Evolutionary conservation across 345 rosid genomes (phyloP).

Genomic region (Rhizophora apiculata): DNA sequence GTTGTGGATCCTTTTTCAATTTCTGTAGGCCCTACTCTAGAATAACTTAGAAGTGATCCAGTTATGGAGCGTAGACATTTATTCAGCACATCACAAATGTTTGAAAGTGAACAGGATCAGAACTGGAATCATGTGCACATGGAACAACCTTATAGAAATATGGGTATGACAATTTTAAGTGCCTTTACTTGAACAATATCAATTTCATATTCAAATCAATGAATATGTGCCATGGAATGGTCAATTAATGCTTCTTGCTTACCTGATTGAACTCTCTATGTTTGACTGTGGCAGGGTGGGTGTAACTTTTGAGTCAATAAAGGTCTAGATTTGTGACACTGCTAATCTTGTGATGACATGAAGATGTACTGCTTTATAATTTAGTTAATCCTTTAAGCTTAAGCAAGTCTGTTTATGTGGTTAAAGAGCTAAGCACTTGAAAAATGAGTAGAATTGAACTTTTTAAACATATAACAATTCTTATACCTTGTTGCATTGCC

Average conservation of each 20-base stretch:
- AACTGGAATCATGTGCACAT: conserved; percentile 58
- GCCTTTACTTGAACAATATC: neutral
- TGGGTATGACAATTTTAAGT: conserved; percentile 38
- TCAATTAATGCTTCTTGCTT: conserved; percentile 10
- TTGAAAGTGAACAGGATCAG: conserved; percentile 61
- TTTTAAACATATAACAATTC: neutral
- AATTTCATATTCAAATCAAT: too few species aligned
- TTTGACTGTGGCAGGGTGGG: neutral
- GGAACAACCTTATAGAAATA: conserved; percentile 50
- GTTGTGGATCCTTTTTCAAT: conserved; percentile 20
- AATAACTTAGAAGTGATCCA: conserved; percentile 6
- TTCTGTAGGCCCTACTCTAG: conserved; percentile 15
- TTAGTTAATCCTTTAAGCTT: neutral
- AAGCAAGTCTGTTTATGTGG: neutral
- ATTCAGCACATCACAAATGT: conserved; percentile 44
- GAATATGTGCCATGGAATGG: neutral
- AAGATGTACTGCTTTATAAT: neutral
- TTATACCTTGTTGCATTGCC: neutral
- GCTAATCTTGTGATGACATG: neutral
- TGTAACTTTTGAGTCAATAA: neutral
- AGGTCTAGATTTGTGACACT: neutral
- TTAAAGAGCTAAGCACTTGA: neutral
- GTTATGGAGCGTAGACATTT: conserved; percentile 71
- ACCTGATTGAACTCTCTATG: neutral
- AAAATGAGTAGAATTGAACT: conserved; percentile 1